Conservation (phyloP, 2,329 filamentous ascomycete species). For the Exophiala sp. region DNA sequence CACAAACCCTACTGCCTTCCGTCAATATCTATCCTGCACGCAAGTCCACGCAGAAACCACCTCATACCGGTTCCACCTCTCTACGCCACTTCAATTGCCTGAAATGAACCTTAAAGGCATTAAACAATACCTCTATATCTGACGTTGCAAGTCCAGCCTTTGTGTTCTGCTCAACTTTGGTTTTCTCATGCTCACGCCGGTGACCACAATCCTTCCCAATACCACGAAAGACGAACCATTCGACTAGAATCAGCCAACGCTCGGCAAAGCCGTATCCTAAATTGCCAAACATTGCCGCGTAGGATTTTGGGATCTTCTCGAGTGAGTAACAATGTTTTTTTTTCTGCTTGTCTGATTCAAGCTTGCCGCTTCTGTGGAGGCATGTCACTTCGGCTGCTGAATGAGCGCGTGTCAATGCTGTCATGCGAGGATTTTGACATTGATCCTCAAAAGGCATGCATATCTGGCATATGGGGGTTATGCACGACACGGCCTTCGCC, state of each 20-base stretch:
- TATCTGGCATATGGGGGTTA: slow-evolving; percentile 21
- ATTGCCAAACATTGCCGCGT: no score
- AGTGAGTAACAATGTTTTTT: not conserved
- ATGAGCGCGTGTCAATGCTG: slow-evolving; percentile 18
- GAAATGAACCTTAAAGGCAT: slow-evolving; percentile 6
- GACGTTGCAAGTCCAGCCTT: slow-evolving; percentile 7
- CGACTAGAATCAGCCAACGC: no score
- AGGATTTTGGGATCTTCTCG: not conserved
- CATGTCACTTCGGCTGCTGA: slow-evolving; percentile 2
- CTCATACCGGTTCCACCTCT: slow-evolving; percentile 4
- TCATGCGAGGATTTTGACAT: slow-evolving; percentile 19
- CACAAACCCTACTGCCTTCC: slow-evolving; percentile 15
- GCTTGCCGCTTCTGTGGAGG: slow-evolving; percentile 1
- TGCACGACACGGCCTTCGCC: slow-evolving; percentile 18
- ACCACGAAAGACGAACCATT: not conserved
- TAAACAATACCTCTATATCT: slow-evolving; percentile 16
- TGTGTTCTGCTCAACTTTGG: not conserved
- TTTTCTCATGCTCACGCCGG: not conserved
- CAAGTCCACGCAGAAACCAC: not conserved
- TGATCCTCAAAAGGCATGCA: slow-evolving; percentile 15
- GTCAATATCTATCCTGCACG: not conserved
- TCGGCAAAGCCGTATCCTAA: no score
- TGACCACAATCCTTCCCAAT: not conserved
- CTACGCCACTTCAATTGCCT: slow-evolving; percentile 11
- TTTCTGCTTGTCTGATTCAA: not conserved